Conservation (phyloP, 1,284 basidiomycete species). For the Apiotrichum laibachii region DNA sequence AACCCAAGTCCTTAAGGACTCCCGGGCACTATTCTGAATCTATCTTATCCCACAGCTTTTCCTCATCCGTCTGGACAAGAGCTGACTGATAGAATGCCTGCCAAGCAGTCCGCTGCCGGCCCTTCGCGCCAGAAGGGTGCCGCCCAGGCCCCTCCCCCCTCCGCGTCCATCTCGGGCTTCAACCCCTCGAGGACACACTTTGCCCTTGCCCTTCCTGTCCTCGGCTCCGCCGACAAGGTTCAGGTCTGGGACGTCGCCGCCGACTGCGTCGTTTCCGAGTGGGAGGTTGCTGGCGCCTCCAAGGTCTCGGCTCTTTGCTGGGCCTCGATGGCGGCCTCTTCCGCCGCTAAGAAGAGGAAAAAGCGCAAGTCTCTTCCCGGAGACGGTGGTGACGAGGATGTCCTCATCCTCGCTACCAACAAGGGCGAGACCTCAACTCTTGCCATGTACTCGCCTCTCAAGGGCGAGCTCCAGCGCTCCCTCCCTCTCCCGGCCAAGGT, state of each 20-base stretch:
- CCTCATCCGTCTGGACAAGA: background rate
- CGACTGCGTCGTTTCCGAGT: conserved; percentile 46
- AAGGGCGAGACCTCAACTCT: conserved; percentile 27
- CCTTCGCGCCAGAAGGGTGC: conserved; percentile 41
- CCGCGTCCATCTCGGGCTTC: conserved; percentile 45
- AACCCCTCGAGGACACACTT: conserved; percentile 45
- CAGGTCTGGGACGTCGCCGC: conserved; percentile 48
- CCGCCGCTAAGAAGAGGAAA: conserved; percentile 34
- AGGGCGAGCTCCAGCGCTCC: conserved; percentile 34
- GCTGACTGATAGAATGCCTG: conserved; percentile 33
- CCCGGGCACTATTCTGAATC: conserved; percentile 45
- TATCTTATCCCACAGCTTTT: conserved; percentile 2
- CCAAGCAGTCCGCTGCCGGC: conserved; percentile 42
- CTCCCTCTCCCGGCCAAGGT: conserved; percentile 31
- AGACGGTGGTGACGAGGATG: conserved; percentile 32
- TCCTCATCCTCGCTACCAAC: conserved; percentile 39
- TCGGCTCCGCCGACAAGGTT: conserved; percentile 49
- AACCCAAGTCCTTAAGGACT: conserved; percentile 34
- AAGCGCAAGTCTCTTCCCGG: conserved; percentile 25
- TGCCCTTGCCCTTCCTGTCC: conserved; percentile 44
- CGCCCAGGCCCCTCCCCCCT: conserved; percentile 42
- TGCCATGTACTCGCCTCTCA: conserved; percentile 32
- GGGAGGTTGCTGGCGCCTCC: conserved; percentile 46
- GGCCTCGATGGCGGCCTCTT: conserved; percentile 27
- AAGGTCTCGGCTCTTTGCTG: conserved; percentile 43